These are phyloP conservation scores for Bacterosira constricta DNA, from an alignment of 108 stramenopile genomes.

Conservation along the genomic window DNA sequence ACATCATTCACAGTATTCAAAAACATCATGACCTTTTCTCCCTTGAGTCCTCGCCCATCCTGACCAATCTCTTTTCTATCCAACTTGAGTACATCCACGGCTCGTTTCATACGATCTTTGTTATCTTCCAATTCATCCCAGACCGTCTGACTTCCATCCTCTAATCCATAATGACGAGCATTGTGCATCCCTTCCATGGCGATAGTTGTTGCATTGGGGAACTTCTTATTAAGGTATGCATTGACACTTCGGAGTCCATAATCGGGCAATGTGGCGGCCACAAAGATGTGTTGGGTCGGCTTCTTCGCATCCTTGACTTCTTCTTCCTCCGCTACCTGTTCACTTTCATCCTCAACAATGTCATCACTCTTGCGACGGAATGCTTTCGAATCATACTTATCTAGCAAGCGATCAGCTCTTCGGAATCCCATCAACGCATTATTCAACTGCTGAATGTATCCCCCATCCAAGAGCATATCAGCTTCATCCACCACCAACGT, in stretches of 20 bases:
- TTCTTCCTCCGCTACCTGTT: slow-evolving; percentile 16
- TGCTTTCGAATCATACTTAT: slow-evolving; percentile 15
- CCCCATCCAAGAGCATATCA: slow-evolving; percentile 97
- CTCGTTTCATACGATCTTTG: slow-evolving; percentile 76
- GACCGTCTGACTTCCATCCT: slow-evolving; percentile 56
- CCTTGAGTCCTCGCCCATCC: slow-evolving; percentile 66
- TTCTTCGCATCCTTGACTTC: slow-evolving; percentile 20
- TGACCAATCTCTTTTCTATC: slow-evolving; percentile 47
- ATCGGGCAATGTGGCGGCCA: slow-evolving; percentile 93
- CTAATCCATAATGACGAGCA: slow-evolving; percentile 85
- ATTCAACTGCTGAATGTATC: slow-evolving; percentile 84
- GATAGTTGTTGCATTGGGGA: slow-evolving; percentile 77
- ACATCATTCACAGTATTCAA: slow-evolving; percentile 86
- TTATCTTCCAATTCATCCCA: slow-evolving; percentile 78
- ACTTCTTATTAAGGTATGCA: slow-evolving; percentile 81
- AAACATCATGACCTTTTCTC: slow-evolving; percentile 90
- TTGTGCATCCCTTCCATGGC: slow-evolving; percentile 84
- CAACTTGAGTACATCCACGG: slow-evolving; percentile 68
- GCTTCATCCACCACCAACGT: slow-evolving; percentile 95
- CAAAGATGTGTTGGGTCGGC: slow-evolving; percentile 84
- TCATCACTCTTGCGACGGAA: slow-evolving; percentile 32
- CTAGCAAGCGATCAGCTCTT: slow-evolving; percentile 71
- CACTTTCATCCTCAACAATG: slow-evolving; percentile 43
- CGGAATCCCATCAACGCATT: slow-evolving; percentile 91
- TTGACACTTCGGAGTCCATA: slow-evolving; percentile 91